phyloP scores from a whole-genome alignment of 164 flowering plant species.

The Kalanchoe fedtschenkoi region DNA sequence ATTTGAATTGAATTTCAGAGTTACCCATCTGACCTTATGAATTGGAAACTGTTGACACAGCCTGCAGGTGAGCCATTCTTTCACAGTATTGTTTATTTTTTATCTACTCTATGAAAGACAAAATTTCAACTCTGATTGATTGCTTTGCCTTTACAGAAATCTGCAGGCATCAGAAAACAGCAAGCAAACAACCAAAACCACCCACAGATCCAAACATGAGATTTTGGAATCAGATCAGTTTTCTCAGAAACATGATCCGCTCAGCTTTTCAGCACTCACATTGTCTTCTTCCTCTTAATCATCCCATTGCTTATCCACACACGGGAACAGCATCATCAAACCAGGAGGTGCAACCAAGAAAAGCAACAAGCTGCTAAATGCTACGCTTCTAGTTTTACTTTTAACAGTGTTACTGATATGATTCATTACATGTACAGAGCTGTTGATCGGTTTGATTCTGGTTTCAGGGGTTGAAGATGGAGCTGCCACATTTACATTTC shows the following conservation, averaged over 20 bases:
- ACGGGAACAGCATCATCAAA: not conserved
- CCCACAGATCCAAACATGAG: not conserved
- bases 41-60: not conserved
- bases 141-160: not conserved
- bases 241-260: not conserved
- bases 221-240: not conserved
- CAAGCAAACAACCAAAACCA: not conserved
- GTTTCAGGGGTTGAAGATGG: constrained; percentile 40
- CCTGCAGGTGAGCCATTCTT: not conserved
- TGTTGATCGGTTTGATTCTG: not conserved
- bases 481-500: constrained; percentile 59
- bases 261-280: constrained; percentile 7
- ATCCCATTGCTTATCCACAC: not conserved
- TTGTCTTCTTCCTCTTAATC: not conserved
- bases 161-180: constrained; percentile 1
- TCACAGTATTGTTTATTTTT: not conserved
- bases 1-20: not conserved
- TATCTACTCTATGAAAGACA: not conserved
- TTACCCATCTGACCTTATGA: not conserved
- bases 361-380: too few species aligned
- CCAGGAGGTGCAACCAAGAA: too few species aligned
- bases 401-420: too few species aligned
- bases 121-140: constrained; percentile 2
- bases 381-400: too few species aligned
- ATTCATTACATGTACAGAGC: not conserved